These are phyloP conservation scores for Dillenia suffruticosa DNA, from an alignment of 164 flowering plant species.

Conservation along the genomic window DNA sequence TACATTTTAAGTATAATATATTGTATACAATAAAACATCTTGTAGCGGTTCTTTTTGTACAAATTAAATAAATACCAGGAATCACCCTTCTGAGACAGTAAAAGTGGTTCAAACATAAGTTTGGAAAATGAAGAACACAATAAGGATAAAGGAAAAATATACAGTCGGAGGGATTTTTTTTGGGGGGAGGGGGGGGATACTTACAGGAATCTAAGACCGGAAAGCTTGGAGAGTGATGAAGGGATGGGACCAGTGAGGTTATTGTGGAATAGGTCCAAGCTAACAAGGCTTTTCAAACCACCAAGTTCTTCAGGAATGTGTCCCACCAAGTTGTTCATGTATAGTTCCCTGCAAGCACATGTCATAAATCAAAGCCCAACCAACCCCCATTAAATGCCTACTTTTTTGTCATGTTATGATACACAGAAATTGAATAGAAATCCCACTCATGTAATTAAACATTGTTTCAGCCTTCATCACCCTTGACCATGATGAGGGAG, in stretches of 20 bases:
- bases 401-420: no score
- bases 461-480: no score
- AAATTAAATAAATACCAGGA: no score
- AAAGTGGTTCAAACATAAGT: no score
- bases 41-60: no score
- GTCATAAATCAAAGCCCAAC: neutral
- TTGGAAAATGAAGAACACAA: no score
- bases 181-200: constrained; percentile 3
- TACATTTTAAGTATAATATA: no score
- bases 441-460: no score
- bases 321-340: constrained; percentile 66
- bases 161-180: neutral
- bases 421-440: no score
- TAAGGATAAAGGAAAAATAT: no score
- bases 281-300: constrained; percentile 50
- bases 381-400: neutral
- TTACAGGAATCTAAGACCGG: constrained; percentile 61
- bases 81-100: no score
- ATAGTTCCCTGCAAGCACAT: constrained; percentile 50
- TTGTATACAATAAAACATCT: no score
- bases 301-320: constrained; percentile 66
- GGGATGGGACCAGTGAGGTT: constrained; percentile 76
- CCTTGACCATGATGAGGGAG: neutral
- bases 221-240: constrained; percentile 51
- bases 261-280: constrained; percentile 73